Evolutionary conservation across 768 basidiomycete species (phyloP), one percentile per base, ranked within the genome.

Genomic region (Chalciporus chontae): DNA sequence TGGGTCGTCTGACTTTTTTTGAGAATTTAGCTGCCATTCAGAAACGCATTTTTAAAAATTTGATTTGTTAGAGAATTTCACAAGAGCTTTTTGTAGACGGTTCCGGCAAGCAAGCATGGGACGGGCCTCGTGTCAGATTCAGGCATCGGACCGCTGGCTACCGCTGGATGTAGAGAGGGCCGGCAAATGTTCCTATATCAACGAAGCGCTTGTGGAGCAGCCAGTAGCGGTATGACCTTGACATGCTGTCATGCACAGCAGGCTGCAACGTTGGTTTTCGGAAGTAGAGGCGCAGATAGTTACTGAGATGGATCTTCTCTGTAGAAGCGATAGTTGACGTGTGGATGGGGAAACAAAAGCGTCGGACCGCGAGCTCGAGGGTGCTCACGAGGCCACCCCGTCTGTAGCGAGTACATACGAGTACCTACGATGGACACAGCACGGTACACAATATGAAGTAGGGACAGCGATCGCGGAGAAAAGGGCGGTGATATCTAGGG

Each of bases 151-250:
- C 51, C 43, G 51, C 15, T 24, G 26, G 21, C n/a, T n/a, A n/a
- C n/a, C n/a, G n/a, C n/a, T n/a, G n/a, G n/a, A n/a, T n/a, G 26
- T 26, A 5, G 2, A 26, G 8, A 26, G 26, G 26, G 26, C 26
- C 26, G 26, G 26, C 26, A 27, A 6, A 21, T 21, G 41, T 51
- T 53, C 31, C 59, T 55, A 55, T 47, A 51, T 57, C 59, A 46
- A 51, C 49, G 42, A 47, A 43, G 48, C 43, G 43, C 36, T 19
- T 15, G 39, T 57, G 49, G 49, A 41, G 52, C 39, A 23, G 7
- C 61, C 58, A 52, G 55, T 60, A 31, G 58, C 53, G 48, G 61
- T 61, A 53, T 58, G 17, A 44, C 52, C 53, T 54, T 52, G 59
- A 64, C 54, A 47, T 42, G 62, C 48, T 57, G 61, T 51, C 61